These are phyloP conservation scores for Mucuna pruriens DNA, from an alignment of 306 rosid species.

Conservation along the genomic window DNA sequence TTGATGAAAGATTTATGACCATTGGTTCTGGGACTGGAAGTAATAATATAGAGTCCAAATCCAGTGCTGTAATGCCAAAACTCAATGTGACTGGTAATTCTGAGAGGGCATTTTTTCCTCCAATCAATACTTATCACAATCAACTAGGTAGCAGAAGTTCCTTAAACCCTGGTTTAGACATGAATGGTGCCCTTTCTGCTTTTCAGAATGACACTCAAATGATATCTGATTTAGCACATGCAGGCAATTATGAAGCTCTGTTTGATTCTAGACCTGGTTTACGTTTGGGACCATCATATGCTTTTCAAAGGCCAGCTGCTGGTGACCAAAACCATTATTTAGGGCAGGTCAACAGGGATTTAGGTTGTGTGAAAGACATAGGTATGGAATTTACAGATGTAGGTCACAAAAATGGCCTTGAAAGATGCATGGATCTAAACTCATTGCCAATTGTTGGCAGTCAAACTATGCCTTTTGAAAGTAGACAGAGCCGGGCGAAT, in stretches of 20 bases:
- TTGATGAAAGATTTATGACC: constrained; percentile 39
- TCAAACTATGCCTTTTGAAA: constrained; percentile 22
- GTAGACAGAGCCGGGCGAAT: constrained; percentile 6
- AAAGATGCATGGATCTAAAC: constrained; percentile 19
- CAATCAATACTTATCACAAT: constrained; percentile 6
- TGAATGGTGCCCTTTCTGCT: constrained; percentile 30
- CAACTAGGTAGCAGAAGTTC: constrained; percentile 19
- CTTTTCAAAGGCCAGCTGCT: constrained; percentile 33
- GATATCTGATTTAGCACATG: background rate
- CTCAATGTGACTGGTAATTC: constrained; percentile 15
- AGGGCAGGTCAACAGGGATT: background rate
- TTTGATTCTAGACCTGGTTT: constrained; percentile 23
- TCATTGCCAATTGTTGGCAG: constrained; percentile 31
- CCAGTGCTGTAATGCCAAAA: constrained; percentile 24
- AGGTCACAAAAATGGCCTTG: background rate
- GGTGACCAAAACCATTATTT: constrained; percentile 27
- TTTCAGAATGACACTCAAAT: constrained; percentile 35
- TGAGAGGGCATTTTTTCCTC: constrained; percentile 33
- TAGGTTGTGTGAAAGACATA: constrained; percentile 15
- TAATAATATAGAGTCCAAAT: constrained; percentile 25
- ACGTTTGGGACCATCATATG: constrained; percentile 16
- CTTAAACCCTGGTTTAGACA: constrained; percentile 24
- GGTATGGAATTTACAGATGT: constrained; percentile 25
- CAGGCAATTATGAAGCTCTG: background rate
- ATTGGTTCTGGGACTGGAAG: constrained; percentile 34